Evolutionary conservation across 768 basidiomycete species (phyloP).

Genomic region (Pleurotus pulmonarius): DNA sequence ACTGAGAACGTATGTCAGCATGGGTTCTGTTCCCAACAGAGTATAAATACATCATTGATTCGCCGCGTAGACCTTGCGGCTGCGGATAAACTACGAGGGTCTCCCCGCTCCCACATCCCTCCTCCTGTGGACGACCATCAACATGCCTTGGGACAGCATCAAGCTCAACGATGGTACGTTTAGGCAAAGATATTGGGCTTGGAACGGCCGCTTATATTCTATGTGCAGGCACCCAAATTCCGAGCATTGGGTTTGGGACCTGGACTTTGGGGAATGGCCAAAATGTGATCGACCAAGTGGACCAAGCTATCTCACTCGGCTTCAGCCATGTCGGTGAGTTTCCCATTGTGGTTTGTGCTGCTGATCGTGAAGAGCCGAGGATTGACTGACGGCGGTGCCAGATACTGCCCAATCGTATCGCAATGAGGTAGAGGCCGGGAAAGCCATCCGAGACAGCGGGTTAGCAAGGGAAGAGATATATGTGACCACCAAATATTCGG

Average conservation of each 20-base stretch:
- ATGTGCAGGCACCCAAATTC: constrained; percentile 40
- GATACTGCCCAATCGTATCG: constrained; percentile 60
- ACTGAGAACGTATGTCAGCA: no score
- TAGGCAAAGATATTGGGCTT: background rate
- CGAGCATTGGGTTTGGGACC: constrained; percentile 59
- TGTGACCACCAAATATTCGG: constrained; percentile 67
- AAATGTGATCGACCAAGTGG: constrained; percentile 47
- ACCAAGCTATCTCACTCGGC: constrained; percentile 58
- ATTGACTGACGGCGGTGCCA: constrained; percentile 13
- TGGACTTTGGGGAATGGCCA: constrained; percentile 62
- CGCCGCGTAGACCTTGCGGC: no score
- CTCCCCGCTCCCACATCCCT: background rate
- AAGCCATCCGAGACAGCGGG: constrained; percentile 52
- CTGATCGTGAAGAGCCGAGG: no score
- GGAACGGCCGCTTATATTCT: background rate
- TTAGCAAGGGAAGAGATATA: constrained; percentile 52
- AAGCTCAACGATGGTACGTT: constrained; percentile 57
- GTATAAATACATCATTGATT: no score
- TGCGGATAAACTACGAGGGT: no score
- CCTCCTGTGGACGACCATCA: constrained; percentile 13
- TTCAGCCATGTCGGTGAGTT: constrained; percentile 59
- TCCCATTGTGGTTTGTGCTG: background rate
- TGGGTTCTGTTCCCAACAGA: no score
- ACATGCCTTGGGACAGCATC: constrained; percentile 61
- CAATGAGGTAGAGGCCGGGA: constrained; percentile 59